Evolutionary conservation across 176 grass and related monocot genomes (phyloP).

Genomic region (Poa annua): DNA sequence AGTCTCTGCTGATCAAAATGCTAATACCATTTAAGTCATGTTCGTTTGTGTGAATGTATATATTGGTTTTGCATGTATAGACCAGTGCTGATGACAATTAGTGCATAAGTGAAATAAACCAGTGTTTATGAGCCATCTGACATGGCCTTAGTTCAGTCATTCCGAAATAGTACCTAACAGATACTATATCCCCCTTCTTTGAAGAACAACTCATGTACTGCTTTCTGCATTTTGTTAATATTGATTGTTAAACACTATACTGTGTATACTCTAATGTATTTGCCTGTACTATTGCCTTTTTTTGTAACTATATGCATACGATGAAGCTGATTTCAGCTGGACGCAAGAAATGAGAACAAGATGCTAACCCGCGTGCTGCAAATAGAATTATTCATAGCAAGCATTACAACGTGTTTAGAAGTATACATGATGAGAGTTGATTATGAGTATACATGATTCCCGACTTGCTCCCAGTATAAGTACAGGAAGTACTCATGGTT

Average conservation of each 20-base stretch:
- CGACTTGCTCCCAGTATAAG: conserved; percentile 50
- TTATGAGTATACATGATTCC: conserved; percentile 92
- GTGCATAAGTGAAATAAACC: not conserved
- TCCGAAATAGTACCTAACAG: not conserved
- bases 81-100: not conserved
- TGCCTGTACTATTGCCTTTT: conserved; percentile 14
- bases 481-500: conserved; percentile 39
- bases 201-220: not conserved
- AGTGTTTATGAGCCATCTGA: not conserved
- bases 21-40: no score
- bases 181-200: not conserved
- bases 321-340: conserved; percentile 50
- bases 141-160: no score
- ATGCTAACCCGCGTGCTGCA: conserved; percentile 70
- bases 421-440: conserved; percentile 81
- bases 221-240: conserved; percentile 9
- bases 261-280: not conserved
- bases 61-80: not conserved
- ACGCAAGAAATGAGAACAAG: conserved; percentile 67
- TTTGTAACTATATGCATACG: conserved; percentile 42
- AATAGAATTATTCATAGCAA: conserved; percentile 78
- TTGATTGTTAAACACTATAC: not conserved
- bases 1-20: not conserved
- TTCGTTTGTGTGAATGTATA: not conserved
- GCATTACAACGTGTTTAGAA: conserved; percentile 65